Percentiles rank a stretch among this genome's conserved stretches.
Conservation (phyloP, 768 basidiomycete species). For the Boletus rubescentipes region DNA sequence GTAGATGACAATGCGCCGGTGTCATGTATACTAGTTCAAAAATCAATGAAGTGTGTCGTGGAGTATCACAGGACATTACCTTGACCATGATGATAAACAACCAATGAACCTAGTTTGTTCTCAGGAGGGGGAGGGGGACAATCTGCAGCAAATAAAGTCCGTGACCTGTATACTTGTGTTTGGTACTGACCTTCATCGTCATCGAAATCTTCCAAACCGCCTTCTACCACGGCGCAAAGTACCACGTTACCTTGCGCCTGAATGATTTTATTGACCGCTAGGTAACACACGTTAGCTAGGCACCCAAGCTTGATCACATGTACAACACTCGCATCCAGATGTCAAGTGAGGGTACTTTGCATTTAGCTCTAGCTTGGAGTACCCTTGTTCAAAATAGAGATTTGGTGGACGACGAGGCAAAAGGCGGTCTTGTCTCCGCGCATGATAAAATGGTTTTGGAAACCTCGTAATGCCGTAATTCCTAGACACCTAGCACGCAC, state of each 20-base stretch:
- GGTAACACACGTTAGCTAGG: constrained; percentile 6
- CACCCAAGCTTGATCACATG: neutral
- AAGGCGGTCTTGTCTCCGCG: constrained; percentile 23
- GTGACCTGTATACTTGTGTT: constrained; percentile 16
- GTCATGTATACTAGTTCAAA: constrained; percentile 17
- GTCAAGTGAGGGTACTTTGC: constrained; percentile 42
- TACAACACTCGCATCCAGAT: constrained; percentile 38
- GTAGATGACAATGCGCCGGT: constrained; percentile 20
- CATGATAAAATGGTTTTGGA: constrained; percentile 23
- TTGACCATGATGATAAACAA: constrained; percentile 38
- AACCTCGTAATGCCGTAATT: constrained; percentile 16
- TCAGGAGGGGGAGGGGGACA: constrained; percentile 40
- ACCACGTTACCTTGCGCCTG: constrained; percentile 44
- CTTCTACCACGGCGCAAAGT: constrained; percentile 46
- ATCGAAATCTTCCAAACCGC: constrained; percentile 41
- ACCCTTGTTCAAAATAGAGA: constrained; percentile 24
- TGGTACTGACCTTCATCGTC: constrained; percentile 21
- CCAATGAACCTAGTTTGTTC: constrained; percentile 48
- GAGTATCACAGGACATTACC: constrained; percentile 12
- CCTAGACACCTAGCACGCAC: constrained; percentile 9
- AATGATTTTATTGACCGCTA: constrained; percentile 53
- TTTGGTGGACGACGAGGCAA: constrained; percentile 23
- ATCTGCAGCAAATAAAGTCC: constrained; percentile 1
- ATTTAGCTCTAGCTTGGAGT: constrained; percentile 25
- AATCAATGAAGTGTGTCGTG: neutral